phyloP scores from a whole-genome alignment of 106 monocot species.

The Dendrobium chrysotoxum region DNA sequence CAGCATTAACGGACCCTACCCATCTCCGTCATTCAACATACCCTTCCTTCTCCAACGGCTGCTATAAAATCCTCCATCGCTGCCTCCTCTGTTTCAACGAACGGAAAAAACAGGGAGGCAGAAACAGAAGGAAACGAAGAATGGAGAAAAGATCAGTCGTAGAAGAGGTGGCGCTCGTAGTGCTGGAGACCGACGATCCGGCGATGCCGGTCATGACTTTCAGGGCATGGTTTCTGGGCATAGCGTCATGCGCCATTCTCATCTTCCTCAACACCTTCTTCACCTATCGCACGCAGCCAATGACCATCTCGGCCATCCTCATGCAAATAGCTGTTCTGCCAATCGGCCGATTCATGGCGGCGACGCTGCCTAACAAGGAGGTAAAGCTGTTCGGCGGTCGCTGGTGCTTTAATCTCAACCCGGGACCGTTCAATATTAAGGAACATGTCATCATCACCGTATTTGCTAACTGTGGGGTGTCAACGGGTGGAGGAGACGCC shows the following conservation, averaged over 20 bases:
- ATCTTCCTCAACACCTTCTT: constrained; percentile 76
- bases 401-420: constrained; percentile 48
- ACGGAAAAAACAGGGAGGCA: not conserved
- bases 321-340: constrained; percentile 64
- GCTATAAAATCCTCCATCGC: not conserved
- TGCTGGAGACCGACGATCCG: constrained; percentile 72
- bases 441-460: constrained; percentile 74
- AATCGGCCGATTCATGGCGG: constrained; percentile 57
- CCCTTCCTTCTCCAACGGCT: not conserved
- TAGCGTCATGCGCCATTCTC: constrained; percentile 40
- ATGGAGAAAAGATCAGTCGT: constrained; percentile 21
- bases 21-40: not conserved
- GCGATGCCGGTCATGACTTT: constrained; percentile 58
- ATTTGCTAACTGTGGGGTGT: constrained; percentile 61
- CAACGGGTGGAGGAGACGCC: constrained; percentile 50
- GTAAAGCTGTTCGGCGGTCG: constrained; percentile 16
- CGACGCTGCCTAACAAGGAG: constrained; percentile 39
- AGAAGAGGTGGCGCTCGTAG: constrained; percentile 66
- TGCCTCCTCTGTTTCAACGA: too few relatives aligned
- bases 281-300: constrained; percentile 60
- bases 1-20: not conserved
- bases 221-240: constrained; percentile 53
- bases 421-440: constrained; percentile 77
- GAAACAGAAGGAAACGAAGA: not conserved
- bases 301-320: constrained; percentile 51